Base-by-base conservation (phyloP, 805 yeast genomes). In the Sugiyamaella chiloensis region DNA sequence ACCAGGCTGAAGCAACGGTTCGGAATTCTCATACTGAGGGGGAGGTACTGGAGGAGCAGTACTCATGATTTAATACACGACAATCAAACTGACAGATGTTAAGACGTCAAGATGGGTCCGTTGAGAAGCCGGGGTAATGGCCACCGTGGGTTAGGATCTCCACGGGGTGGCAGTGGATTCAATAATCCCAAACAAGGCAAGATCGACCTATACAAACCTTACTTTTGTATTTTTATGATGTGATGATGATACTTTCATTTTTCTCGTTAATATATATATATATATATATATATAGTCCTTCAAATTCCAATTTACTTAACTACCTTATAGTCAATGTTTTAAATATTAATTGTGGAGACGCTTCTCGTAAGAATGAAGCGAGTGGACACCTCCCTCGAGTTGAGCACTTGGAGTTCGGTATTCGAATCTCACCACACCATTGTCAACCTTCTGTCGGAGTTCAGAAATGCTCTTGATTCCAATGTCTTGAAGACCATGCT, bases 381-480 rank as follows among this genome's bases (percentile, higher is more conserved):
- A 90, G 73, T 88, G 86, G 54, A 93, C 91, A 71, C 98, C 98
- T 77, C 99, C 99, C 76, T 93, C 99, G 58, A 89, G 78, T 79
- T 93, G 99, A 56, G 99, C 96, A 64, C 96, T 87, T 43, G 98
- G 96, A 59, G 98, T 90, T 81, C 99, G 88, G 72, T 85, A 83
- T 76, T 93, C 99, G 66, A 93, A 93, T 75, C 99, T 83, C 54
- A 89, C 83, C 26, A 71, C 73, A 59, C 95, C 95, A 48, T 60
- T 55, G 61, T 73, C 74, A 52, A 87, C 91, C 40, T 75, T 69
- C 51, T 70, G 70, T 65, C 84, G 84, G 69, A 93, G 79, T 35
- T 71, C 81, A 14, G 58, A 65, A 57, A 86, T 66, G 40, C 93
- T 82, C 61, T 66, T 61, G 55, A 85, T 85, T 72, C 99, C 99